A percentile compares a stretch with the other conserved stretches of the same genome.
Conservation (phyloP, 306 rosid genomes). For the Vigna angularis region DNA sequence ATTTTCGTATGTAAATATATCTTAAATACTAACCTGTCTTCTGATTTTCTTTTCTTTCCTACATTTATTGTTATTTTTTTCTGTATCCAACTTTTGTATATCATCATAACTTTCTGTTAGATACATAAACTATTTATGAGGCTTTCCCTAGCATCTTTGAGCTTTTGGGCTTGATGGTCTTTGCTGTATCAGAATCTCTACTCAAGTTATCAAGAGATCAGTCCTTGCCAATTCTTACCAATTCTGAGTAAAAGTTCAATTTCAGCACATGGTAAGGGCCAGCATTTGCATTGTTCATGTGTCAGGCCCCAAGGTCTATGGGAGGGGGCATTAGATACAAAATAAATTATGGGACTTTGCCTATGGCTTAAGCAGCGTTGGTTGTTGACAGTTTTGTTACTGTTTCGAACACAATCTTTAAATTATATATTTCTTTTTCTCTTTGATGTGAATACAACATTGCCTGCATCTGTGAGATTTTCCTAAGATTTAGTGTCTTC, state of each 20-base stretch:
- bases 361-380: not conserved
- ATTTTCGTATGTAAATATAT: not conserved
- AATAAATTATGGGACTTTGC: not conserved
- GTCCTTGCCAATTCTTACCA: not conserved
- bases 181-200: constrained; percentile 12
- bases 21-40: not conserved
- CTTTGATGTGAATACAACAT: not conserved
- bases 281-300: not conserved
- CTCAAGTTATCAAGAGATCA: not conserved
- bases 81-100: not conserved
- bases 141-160: not conserved
- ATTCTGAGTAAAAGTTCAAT: not conserved
- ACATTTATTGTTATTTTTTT: not conserved
- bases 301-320: not conserved
- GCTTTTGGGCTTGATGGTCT: not conserved
- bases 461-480: not conserved
- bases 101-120: not conserved
- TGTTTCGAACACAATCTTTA: not conserved
- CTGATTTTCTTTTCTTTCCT: not conserved
- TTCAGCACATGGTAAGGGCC: not conserved
- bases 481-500: not conserved
- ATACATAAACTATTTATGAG: not conserved
- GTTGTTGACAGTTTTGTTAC: not conserved
- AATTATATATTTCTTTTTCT: not conserved
- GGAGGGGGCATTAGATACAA: not conserved